phyloP scores from a whole-genome alignment of 1,284 basidiomycete species.

The Ceratobasidium sp. region DNA sequence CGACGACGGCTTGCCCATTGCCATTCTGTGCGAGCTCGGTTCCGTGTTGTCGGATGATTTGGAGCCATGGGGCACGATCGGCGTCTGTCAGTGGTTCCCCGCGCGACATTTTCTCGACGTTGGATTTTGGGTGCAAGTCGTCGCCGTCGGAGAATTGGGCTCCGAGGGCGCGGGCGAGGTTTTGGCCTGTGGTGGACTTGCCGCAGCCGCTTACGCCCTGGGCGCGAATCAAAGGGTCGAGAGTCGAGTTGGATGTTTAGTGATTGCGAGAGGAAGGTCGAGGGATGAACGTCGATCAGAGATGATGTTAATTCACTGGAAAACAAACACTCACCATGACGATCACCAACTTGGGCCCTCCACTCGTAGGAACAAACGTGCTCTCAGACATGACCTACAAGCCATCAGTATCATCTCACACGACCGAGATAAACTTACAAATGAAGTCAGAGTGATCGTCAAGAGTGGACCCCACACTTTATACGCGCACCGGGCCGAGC shows the following conservation, averaged over 20 bases:
- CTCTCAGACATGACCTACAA: too few species aligned
- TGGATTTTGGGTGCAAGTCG: conserved; percentile 80
- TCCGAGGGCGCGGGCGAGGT: conserved; percentile 64
- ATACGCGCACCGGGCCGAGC: too few species aligned
- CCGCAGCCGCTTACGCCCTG: conserved; percentile 83
- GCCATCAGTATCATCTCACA: too few species aligned
- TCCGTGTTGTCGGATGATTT: conserved; percentile 73
- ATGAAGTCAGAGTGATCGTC: too few species aligned
- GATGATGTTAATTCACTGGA: background rate
- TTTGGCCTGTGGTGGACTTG: conserved; percentile 84
- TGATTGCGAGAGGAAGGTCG: background rate
- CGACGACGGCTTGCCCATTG: conserved; percentile 64
- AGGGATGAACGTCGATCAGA: too few species aligned
- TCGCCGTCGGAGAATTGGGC: conserved; percentile 90
- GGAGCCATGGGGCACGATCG: conserved; percentile 89
- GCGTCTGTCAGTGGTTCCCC: conserved; percentile 81
- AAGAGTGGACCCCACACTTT: too few species aligned
- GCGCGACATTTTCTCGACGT: conserved; percentile 87
- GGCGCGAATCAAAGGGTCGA: background rate
- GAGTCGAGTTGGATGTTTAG: background rate
- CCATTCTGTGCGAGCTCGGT: conserved; percentile 49
- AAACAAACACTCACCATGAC: conserved; percentile 54
- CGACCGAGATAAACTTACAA: too few species aligned
- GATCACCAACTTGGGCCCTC: conserved; percentile 52
- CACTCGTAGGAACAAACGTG: background rate